These are phyloP conservation scores for Quercus rubra DNA, from an alignment of 306 rosid species.

Conservation along the genomic window DNA sequence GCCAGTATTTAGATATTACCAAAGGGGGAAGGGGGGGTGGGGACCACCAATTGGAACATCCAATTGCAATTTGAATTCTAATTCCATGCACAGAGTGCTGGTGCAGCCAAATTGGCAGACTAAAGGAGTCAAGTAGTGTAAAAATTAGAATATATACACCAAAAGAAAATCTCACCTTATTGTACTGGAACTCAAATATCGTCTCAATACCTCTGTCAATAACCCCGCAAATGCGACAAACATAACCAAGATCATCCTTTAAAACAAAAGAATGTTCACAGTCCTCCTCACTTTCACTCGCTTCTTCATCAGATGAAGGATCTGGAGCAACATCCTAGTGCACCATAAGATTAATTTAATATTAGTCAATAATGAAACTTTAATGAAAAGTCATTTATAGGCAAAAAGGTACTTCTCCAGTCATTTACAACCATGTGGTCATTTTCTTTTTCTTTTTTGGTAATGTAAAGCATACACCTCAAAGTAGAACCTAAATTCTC, in stretches of 20 bases:
- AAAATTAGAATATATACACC: neutral
- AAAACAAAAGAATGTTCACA: conserved; percentile 90
- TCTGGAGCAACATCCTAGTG: conserved; percentile 52
- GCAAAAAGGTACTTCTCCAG: neutral
- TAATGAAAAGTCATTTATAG: neutral
- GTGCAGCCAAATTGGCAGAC: neutral
- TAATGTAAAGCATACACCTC: neutral
- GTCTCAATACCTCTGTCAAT: conserved; percentile 72
- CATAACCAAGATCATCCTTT: conserved; percentile 90
- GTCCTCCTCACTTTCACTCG: conserved; percentile 33
- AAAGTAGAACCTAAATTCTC: neutral
- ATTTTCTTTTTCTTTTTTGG: neutral
- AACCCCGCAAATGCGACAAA: conserved; percentile 87
- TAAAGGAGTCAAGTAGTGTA: neutral
- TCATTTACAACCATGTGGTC: neutral
- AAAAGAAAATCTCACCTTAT: conserved; percentile 35
- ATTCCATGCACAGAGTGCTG: neutral
- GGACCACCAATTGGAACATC: neutral
- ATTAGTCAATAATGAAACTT: neutral
- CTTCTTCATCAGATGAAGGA: conserved; percentile 42
- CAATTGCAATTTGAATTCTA: neutral
- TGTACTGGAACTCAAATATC: conserved; percentile 83
- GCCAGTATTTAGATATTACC: neutral
- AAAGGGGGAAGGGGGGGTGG: too few relatives aligned
- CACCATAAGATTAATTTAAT: conserved; percentile 19